phyloP scores from a whole-genome alignment of 2,329 filamentous ascomycete genomes.

The Pestalotiopsis fici region DNA sequence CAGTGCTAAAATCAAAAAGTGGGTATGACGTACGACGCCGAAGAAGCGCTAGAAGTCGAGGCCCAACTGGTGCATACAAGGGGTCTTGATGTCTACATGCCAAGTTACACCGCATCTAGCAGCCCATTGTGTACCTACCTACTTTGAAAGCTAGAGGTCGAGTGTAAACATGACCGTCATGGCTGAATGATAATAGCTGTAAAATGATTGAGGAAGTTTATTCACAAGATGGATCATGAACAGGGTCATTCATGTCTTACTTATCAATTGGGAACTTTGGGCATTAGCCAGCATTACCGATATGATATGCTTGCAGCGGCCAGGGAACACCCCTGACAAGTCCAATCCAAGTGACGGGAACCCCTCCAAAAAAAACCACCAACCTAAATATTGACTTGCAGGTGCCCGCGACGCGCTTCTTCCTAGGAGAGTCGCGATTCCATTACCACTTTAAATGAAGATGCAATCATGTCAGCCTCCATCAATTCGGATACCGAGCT shows the following conservation, averaged over 20 bases:
- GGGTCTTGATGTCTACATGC: neutral
- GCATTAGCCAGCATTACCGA: neutral
- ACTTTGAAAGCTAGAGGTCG: neutral
- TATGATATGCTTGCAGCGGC: neutral
- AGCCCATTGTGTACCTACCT: neutral
- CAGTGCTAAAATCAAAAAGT: neutral
- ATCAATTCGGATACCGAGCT: slow-evolving; percentile 60
- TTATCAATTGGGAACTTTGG: neutral
- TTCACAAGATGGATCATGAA: no score
- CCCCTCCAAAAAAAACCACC: neutral
- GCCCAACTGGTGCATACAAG: neutral
- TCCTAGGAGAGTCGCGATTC: neutral
- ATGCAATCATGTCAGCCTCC: slow-evolving; percentile 30
- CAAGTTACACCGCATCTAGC: no score
- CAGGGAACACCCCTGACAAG: neutral
- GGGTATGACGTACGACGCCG: neutral
- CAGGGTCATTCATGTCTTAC: no score
- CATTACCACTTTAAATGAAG: neutral
- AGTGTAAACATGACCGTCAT: neutral
- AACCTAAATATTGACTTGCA: slow-evolving; percentile 30
- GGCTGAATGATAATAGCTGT: no score
- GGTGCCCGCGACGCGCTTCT: slow-evolving; percentile 7
- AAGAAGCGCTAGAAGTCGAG: neutral
- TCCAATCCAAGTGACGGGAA: neutral
- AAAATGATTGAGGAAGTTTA: no score